Evolutionary conservation across 1,284 basidiomycete species (phyloP), one percentile per base, ranked within the genome.

Genomic region (Ustanciosporium gigantosporum): DNA sequence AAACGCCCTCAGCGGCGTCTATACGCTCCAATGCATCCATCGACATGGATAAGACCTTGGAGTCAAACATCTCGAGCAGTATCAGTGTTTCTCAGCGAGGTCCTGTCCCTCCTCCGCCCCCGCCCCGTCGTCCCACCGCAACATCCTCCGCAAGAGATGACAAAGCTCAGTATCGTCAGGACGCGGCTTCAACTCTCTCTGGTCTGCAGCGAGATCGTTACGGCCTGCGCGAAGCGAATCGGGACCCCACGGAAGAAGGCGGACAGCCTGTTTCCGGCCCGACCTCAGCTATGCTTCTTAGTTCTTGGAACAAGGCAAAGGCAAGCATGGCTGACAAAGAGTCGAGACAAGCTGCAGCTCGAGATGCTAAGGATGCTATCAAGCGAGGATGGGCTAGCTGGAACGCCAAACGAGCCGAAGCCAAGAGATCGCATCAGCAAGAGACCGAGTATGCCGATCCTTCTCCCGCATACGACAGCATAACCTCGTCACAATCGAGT

Each of bases 291-390:
- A 53, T 48, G 49, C 48, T 67, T 9, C 21, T 66, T 40, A 56
- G 38, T 19, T 61, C 62, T 4, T 74, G 69, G 70, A 73, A 67
- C 48, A 67, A 71, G 25, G 72, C 72, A 24, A 73, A 68, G 41
- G 62, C 70, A n/a, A 69, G 68, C 41, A 65, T 73, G 60, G 70
- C 70, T 9, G 74, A 76, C 50, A 69, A 70, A 40, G 73, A 74
- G 23, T 37, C 58, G n/a, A 62, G 72, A 19, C 66, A 73, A 41
- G 64, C 66, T 2, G 64, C 69, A 9, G 69, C 73, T 1, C 61
- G 60, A 24, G 70, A 76, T 29, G 74, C 74, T 6, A 75, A 72
- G 40, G 73, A 76, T 20, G 74, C 74, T 7, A 49, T 76, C 40
- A 72, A 70, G 45, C 38, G 66, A 16, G 68, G 74, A 8, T 74